phyloP scores from a whole-genome alignment of 106 monocot genomes.

The Phalaenopsis aphrodite region DNA sequence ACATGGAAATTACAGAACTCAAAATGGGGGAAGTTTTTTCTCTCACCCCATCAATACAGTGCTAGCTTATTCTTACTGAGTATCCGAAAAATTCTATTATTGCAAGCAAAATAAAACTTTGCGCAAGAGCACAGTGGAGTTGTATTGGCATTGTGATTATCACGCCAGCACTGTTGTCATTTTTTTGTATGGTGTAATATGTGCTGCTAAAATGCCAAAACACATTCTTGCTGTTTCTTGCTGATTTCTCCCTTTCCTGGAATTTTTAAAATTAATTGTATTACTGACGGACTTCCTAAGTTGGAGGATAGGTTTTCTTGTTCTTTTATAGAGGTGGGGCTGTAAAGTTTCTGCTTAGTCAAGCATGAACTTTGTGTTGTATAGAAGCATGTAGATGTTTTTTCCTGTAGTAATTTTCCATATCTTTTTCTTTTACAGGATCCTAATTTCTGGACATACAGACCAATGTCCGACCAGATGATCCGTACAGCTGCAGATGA shows the following conservation, averaged over 20 bases:
- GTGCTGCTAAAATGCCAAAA: neutral
- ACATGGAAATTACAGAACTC: no score
- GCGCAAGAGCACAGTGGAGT: no score
- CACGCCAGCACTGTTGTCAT: no score
- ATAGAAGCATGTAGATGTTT: neutral
- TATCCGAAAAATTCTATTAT: no score
- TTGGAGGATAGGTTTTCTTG: neutral
- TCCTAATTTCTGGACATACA: conserved; percentile 71
- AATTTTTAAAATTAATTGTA: neutral
- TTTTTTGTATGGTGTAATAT: no score
- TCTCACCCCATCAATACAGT: no score
- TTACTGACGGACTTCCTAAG: neutral
- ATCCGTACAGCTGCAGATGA: conserved; percentile 81
- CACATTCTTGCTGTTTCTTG: neutral
- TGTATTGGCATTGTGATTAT: no score
- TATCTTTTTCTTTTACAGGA: conserved; percentile 41
- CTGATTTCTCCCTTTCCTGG: neutral
- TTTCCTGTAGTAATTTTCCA: neutral
- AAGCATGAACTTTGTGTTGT: neutral
- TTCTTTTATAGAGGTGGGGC: neutral
- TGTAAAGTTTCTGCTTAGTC: neutral
- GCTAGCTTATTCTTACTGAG: no score
- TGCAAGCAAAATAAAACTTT: no score
- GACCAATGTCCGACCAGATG: conserved; percentile 90
- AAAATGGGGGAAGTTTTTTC: no score